Conservation (phyloP, 768 basidiomycete species). For the Tubosaeta sp. region DNA sequence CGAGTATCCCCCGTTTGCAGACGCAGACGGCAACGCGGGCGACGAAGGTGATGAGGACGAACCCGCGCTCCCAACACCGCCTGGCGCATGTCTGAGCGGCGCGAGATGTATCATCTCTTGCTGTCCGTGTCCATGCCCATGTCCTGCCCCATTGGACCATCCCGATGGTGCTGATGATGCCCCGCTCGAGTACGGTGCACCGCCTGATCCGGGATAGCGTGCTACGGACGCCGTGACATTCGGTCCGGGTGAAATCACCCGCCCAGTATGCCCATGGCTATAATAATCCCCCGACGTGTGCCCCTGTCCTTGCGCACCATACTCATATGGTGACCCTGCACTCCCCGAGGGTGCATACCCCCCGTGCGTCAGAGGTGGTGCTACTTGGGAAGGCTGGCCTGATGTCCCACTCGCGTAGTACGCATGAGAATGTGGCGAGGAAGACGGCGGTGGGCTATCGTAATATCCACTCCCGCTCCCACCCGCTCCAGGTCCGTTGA, state of each 20-base stretch:
- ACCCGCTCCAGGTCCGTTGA: conserved; percentile 8
- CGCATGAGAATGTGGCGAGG: conserved; percentile 18
- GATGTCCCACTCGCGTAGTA: conserved; percentile 22
- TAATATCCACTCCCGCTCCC: conserved; percentile 22
- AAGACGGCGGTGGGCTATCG: conserved; percentile 19
- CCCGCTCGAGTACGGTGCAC: conserved; percentile 6
- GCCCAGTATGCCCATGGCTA: conserved; percentile 12
- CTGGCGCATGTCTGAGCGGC: conserved; percentile 26
- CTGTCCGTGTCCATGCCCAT: conserved; percentile 19
- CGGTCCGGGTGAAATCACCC: conserved; percentile 18
- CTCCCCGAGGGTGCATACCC: conserved; percentile 23
- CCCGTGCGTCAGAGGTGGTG: conserved; percentile 16
- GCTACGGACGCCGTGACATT: conserved; percentile 10
- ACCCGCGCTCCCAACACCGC: conserved; percentile 6
- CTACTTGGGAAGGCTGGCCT: conserved; percentile 17
- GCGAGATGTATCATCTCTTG: conserved; percentile 35
- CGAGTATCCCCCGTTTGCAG: conserved; percentile 18
- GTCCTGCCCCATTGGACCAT: conserved; percentile 15
- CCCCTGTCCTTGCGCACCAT: conserved; percentile 16
- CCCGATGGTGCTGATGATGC: conserved; percentile 4
- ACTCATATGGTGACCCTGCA: conserved; percentile 21
- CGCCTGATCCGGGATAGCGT: conserved; percentile 12
- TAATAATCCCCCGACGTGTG: conserved; percentile 26
- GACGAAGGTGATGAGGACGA: conserved; percentile 28
- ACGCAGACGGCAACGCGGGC: conserved; percentile 21